A percentile compares a stretch with the other conserved stretches of the same genome.
Evolutionary conservation across 306 rosid species (phyloP).

Genomic region (Prunus mongolica): DNA sequence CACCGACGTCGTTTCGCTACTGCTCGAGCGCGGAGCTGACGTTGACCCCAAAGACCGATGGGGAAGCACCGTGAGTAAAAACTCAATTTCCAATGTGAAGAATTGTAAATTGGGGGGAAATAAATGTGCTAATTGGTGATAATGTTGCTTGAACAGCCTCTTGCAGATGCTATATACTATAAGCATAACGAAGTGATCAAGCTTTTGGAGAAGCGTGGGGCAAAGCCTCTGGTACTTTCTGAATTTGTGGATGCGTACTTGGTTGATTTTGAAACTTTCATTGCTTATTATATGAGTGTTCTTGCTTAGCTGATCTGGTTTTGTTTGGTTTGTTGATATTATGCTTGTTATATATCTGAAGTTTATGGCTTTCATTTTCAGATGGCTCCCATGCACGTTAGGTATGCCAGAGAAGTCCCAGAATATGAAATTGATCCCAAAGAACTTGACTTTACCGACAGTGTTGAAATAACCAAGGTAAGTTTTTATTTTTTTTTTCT

Average conservation of each 20-base stretch:
- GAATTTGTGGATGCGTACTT: background rate
- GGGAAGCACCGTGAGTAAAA: conserved; percentile 77
- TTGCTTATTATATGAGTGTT: background rate
- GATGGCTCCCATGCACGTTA: conserved; percentile 87
- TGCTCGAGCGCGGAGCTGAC: conserved; percentile 62
- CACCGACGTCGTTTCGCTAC: conserved; percentile 56
- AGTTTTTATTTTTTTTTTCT: background rate
- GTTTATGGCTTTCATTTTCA: conserved; percentile 29
- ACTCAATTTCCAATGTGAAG: background rate
- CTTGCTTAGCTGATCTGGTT: background rate
- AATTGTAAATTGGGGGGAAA: background rate
- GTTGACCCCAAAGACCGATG: conserved; percentile 72
- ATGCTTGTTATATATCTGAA: conserved; percentile 5
- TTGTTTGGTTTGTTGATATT: background rate
- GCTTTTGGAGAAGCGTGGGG: conserved; percentile 81
- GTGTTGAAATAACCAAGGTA: conserved; percentile 80
- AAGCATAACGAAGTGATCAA: conserved; percentile 67
- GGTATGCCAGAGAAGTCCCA: conserved; percentile 78
- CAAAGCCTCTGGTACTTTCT: conserved; percentile 58
- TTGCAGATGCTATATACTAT: conserved; percentile 86
- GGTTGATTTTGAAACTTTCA: background rate
- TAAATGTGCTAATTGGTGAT: background rate
- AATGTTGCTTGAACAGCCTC: conserved; percentile 60
- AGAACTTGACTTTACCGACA: conserved; percentile 83
- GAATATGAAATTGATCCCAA: conserved; percentile 86